These are phyloP conservation scores for Neofusicoccum ribis DNA, from an alignment of 2,329 filamentous ascomycete genomes.

Conservation along the genomic window DNA sequence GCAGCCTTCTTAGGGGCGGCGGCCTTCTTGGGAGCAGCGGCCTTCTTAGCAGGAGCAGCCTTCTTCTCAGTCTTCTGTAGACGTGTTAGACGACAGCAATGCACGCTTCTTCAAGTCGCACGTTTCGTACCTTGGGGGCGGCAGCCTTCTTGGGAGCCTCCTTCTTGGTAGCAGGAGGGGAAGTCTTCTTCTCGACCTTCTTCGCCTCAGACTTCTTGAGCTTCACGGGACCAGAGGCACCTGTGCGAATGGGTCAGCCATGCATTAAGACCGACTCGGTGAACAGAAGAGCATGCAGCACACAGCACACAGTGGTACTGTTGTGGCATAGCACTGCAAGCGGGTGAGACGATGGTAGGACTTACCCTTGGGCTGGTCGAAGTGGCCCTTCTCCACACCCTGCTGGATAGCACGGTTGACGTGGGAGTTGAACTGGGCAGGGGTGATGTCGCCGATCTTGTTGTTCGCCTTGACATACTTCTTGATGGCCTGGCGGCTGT, in stretches of 20 bases:
- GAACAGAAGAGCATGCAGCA: background rate
- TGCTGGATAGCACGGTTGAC: slow-evolving; percentile 83
- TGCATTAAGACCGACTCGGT: background rate
- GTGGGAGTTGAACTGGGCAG: slow-evolving; percentile 65
- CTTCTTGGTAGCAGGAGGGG: slow-evolving; percentile 29
- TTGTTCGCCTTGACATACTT: slow-evolving; percentile 75
- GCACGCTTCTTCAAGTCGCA: background rate
- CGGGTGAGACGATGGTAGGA: slow-evolving; percentile 29
- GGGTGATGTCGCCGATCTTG: slow-evolving; percentile 57
- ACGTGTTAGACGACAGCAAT: background rate
- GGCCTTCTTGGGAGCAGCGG: slow-evolving; percentile 35
- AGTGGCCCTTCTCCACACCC: slow-evolving; percentile 84
- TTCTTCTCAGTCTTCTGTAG: slow-evolving; percentile 39
- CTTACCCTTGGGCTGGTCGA: slow-evolving; percentile 88
- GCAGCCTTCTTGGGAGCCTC: slow-evolving; percentile 24
- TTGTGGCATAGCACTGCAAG: slow-evolving; percentile 25
- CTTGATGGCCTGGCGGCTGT: slow-evolving; percentile 70
- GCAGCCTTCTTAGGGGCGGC: slow-evolving; percentile 34
- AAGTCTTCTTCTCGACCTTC: slow-evolving; percentile 1
- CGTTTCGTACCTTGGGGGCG: slow-evolving; percentile 20
- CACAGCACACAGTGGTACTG: background rate
- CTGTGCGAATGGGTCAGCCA: slow-evolving; percentile 43
- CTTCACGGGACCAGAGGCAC: slow-evolving; percentile 87
- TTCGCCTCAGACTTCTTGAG: slow-evolving; percentile 72
- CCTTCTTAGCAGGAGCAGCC: slow-evolving; percentile 33